Evolutionary conservation across 495 filamentous ascomycete species (phyloP).

Genomic region (Letharia lupina): DNA sequence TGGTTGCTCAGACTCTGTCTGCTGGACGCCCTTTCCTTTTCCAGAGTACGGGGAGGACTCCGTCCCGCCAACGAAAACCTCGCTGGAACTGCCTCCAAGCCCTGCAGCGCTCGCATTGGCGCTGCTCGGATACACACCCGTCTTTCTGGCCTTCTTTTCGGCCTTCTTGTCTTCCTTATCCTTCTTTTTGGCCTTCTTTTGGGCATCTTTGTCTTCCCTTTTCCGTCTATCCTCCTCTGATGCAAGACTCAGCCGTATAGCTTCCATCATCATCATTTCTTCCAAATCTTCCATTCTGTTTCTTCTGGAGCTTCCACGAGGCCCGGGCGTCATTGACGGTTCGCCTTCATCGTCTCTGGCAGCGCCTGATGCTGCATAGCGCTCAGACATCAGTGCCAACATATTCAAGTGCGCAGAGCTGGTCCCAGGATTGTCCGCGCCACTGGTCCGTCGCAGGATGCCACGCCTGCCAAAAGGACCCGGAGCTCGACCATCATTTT

Average conservation of each 20-base stretch:
- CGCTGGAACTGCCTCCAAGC: slow-evolving; percentile 31
- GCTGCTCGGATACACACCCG: slow-evolving; percentile 36
- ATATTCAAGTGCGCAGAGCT: slow-evolving; percentile 43
- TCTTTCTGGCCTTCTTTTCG: slow-evolving; percentile 63
- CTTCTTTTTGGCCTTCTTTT: slow-evolving; percentile 71
- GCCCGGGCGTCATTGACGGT: slow-evolving; percentile 37
- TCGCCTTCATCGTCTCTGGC: slow-evolving; percentile 38
- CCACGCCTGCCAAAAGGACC: slow-evolving; percentile 41
- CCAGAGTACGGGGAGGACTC: slow-evolving; percentile 30
- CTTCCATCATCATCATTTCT: slow-evolving; percentile 98
- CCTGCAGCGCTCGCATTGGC: slow-evolving; percentile 32
- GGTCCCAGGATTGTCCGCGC: slow-evolving; percentile 31
- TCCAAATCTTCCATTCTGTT: slow-evolving; percentile 78
- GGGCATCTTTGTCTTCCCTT: slow-evolving; percentile 69
- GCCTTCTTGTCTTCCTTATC: slow-evolving; percentile 79
- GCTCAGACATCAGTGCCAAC: slow-evolving; percentile 44
- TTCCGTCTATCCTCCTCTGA: slow-evolving; percentile 82
- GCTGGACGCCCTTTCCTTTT: slow-evolving; percentile 81
- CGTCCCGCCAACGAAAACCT: slow-evolving; percentile 30
- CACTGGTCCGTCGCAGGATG: slow-evolving; percentile 36
- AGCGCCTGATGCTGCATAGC: slow-evolving; percentile 32
- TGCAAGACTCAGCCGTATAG: slow-evolving; percentile 77
- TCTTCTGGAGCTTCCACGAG: slow-evolving; percentile 52
- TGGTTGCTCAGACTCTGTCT: slow-evolving; percentile 25
- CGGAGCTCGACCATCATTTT: slow-evolving; percentile 40